Conservation (phyloP, 2,329 filamentous ascomycete genomes). For the Penicillium fuscoglaucum region DNA sequence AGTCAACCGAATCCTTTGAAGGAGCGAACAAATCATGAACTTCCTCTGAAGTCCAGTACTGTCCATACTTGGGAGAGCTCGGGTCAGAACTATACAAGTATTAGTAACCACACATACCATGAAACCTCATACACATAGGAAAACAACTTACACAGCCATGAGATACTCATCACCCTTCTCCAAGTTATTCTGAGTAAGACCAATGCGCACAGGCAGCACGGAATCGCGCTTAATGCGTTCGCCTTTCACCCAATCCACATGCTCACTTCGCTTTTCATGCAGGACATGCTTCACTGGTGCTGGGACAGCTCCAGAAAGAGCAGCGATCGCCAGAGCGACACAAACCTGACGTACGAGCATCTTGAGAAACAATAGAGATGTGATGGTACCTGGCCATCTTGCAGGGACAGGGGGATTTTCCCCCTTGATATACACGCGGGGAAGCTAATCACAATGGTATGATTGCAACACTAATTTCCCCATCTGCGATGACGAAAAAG, state of each 20-base stretch:
- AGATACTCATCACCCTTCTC: conserved; percentile 46
- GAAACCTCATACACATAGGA: background rate
- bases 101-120: background rate
- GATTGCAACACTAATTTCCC: conserved; percentile 11
- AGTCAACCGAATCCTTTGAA: conserved; percentile 47
- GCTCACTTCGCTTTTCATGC: conserved; percentile 44
- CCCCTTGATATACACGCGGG: conserved; percentile 18
- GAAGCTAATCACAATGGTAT: conserved; percentile 2
- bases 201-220: conserved; percentile 49
- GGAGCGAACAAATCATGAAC: conserved; percentile 48
- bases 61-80: conserved; percentile 43
- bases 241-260: conserved; percentile 42
- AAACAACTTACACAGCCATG: conserved; percentile 42
- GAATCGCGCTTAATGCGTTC: conserved; percentile 38
- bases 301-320: conserved; percentile 29
- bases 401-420: background rate
- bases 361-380: background rate
- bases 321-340: conserved; percentile 22
- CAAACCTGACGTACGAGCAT: conserved; percentile 22
- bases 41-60: conserved; percentile 46
- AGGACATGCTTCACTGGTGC: conserved; percentile 40
- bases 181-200: conserved; percentile 48
- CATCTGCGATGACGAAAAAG: conserved; percentile 1
- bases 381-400: background rate
- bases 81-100: conserved; percentile 40